Evolutionary conservation across 805 yeast species (phyloP).

Genomic region (Teunomyces gatunensis): DNA sequence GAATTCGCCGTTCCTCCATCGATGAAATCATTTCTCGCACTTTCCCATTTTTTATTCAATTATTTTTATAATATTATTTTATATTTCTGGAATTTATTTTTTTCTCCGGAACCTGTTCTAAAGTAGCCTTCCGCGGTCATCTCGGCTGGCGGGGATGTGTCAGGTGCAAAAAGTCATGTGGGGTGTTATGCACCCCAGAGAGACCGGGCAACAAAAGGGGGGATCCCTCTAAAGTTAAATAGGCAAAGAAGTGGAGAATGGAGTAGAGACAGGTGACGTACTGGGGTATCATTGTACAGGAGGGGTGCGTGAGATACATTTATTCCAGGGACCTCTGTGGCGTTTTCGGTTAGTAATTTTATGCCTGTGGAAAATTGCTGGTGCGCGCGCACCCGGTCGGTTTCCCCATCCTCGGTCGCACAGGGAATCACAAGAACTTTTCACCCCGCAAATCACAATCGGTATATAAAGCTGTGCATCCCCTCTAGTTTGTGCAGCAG

Average conservation of each 20-base stretch:
- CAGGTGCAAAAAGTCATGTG: neutral
- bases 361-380: neutral
- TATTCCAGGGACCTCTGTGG: neutral
- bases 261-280: too few relatives aligned
- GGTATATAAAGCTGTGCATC: neutral
- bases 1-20: too few relatives aligned
- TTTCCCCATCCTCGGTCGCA: constrained; percentile 3
- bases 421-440: constrained; percentile 1
- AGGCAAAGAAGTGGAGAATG: too few relatives aligned
- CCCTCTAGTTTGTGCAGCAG: neutral
- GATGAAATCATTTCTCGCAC: too few relatives aligned
- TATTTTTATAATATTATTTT: too few relatives aligned
- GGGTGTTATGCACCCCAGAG: neutral
- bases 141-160: neutral
- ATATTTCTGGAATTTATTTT: too few relatives aligned
- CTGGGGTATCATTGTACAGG: too few relatives aligned
- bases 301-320: too few relatives aligned
- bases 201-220: too few relatives aligned
- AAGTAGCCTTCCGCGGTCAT: neutral
- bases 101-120: too few relatives aligned
- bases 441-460: constrained; percentile 2
- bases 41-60: too few relatives aligned
- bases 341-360: neutral
- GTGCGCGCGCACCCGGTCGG: neutral
- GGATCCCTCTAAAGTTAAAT: too few relatives aligned